Conservation (phyloP, 169 alveolate species). For the Ichthyophthirius multifiliis region DNA sequence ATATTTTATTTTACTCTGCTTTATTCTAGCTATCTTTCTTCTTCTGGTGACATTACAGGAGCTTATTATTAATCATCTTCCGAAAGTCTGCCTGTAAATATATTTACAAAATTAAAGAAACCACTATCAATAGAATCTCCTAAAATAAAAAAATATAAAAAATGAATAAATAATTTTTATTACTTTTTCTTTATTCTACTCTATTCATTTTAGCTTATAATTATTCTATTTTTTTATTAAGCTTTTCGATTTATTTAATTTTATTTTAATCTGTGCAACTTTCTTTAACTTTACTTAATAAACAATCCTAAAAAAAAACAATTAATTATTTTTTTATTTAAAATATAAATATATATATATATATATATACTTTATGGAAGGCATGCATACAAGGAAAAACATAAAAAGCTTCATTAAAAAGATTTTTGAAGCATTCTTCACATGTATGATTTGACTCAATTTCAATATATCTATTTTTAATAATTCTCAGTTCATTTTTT, state of each 20-base stretch:
- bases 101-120: neutral
- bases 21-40: conserved; percentile 23
- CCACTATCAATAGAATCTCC: conserved; percentile 9
- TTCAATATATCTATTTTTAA: conserved; percentile 55
- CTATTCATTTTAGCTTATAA: conserved; percentile 5
- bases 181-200: conserved; percentile 22
- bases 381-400: conserved; percentile 77
- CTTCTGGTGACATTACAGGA: conserved; percentile 3
- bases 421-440: conserved; percentile 50
- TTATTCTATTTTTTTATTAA: conserved; percentile 12
- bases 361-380: conserved; percentile 54
- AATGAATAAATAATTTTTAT: neutral
- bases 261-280: neutral
- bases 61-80: neutral
- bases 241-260: conserved; percentile 6
- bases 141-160: neutral
- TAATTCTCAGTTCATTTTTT: conserved; percentile 55
- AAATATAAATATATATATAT: neutral
- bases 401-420: conserved; percentile 61
- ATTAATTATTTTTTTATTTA: neutral
- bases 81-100: neutral
- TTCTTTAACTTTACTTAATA: conserved; percentile 12
- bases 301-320: conserved; percentile 9
- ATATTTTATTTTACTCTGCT: conserved; percentile 3
- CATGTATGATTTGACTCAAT: conserved; percentile 53